Evolutionary conservation across 495 filamentous ascomycete genomes (phyloP).

Genomic region (Staphylotrichum tortipilum): DNA sequence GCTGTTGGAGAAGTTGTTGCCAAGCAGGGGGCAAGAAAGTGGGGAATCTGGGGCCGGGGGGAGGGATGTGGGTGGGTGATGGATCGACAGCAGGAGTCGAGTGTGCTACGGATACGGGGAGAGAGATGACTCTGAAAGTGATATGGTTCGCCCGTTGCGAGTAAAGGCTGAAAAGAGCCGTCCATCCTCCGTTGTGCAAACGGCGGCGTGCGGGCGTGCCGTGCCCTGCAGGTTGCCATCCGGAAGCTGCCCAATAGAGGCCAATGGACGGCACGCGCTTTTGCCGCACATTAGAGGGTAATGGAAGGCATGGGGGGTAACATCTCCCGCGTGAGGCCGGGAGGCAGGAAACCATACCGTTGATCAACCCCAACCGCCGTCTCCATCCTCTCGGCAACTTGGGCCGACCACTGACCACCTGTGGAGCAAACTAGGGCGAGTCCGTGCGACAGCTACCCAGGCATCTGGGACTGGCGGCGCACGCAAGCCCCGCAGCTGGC

Average conservation of each 20-base stretch:
- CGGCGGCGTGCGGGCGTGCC: too few relatives aligned
- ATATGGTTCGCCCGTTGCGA: background rate
- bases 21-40: background rate
- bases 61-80: too few relatives aligned
- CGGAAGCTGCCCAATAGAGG: too few relatives aligned
- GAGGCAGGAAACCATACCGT: background rate
- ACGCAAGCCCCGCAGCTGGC: background rate
- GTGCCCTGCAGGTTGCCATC: too few relatives aligned
- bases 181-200: too few relatives aligned
- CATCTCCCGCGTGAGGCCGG: conserved; percentile 2
- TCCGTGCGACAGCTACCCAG: background rate
- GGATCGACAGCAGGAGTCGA: too few relatives aligned
- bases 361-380: background rate
- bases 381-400: background rate
- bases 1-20: background rate
- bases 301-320: too few relatives aligned
- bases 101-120: too few relatives aligned
- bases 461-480: background rate
- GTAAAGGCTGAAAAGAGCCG: conserved; percentile 2
- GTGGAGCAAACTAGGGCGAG: background rate
- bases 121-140: too few relatives aligned
- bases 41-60: too few relatives aligned
- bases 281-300: background rate
- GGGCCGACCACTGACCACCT: background rate
- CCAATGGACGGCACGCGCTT: conserved; percentile 4